Base-by-base conservation (phyloP, 305 asterid species). In the Fraxinus baroniana region DNA sequence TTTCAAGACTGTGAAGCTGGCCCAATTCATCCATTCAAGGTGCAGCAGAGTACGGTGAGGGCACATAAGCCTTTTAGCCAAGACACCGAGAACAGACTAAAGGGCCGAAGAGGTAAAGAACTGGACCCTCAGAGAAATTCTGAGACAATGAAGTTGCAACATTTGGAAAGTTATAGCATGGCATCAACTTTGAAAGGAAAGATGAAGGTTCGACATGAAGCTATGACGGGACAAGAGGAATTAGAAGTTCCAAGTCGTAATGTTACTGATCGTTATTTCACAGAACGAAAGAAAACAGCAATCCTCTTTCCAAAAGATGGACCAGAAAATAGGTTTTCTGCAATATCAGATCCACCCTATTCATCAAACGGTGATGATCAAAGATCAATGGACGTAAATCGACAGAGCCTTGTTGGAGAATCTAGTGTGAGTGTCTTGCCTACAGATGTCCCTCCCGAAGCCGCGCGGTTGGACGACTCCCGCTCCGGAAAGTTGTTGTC, bases 181-280 rank as follows among this genome's bases (percentile, higher is more conserved):
- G 18, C 74, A 18, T 84, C 86, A 75, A 81, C 80, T 74, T 81
- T 55, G n/a, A 84, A 83, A 79, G 90, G 84, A 85, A 87, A 81
- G 79, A 84, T 77, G 46, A 81, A 80, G 76, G 62, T 79, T 85
- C 86, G 30, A 49, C 57, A 39, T 70, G 83, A 83, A 78, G 82
- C 84, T 81, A 74, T 74, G 7, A 74, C 81, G 74, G 76, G 79
- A 15, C 78, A 64, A 55, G 79, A 78, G 76, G 80, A 62, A 33
- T 22, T 46, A 78, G 76, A 49, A 82, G 73, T 82, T 79, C 66
- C 57, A 35, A 17, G 33, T 84, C 52, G 76, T 75, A 37, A 72
- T 55, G 35, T 44, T 74, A 55, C 66, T 62, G 87, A 72, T 87
- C 86, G 20, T 82, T 85, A 52, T 79, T 80, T 70, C 84, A 46